phyloP scores from a whole-genome alignment of 139 green algal genomes.

The Picochlorum sp. region DNA sequence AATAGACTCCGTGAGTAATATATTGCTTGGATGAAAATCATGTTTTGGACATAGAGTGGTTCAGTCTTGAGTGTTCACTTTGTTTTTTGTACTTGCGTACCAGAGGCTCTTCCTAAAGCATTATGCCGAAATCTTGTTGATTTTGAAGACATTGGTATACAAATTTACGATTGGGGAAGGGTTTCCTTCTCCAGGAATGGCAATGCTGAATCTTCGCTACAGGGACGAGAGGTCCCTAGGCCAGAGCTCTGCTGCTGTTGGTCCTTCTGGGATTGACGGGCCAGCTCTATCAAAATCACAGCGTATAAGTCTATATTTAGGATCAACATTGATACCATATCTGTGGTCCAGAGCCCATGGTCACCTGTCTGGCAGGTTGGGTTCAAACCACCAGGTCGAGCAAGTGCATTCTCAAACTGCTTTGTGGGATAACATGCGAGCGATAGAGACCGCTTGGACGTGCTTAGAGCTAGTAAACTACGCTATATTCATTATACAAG shows the following conservation, averaged over 20 bases:
- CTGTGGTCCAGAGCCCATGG: constrained; percentile 29
- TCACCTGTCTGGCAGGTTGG: not conserved
- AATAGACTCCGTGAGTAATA: too few species aligned
- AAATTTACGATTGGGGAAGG: constrained; percentile 44
- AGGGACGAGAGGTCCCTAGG: constrained; percentile 56
- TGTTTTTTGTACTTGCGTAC: too few species aligned
- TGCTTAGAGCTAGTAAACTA: constrained; percentile 44
- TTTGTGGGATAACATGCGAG: constrained; percentile 20
- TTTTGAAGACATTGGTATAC: constrained; percentile 53
- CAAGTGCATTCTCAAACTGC: not conserved
- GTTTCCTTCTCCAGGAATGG: constrained; percentile 58
- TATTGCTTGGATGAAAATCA: too few species aligned
- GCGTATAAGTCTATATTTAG: constrained; percentile 30
- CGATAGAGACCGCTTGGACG: constrained; percentile 23
- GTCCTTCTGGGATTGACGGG: constrained; percentile 45
- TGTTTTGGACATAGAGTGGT: too few species aligned
- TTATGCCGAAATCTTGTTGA: constrained; percentile 42
- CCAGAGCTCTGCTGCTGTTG: not conserved
- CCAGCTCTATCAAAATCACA: constrained; percentile 40
- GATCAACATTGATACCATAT: constrained; percentile 51
- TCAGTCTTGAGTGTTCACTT: too few species aligned
- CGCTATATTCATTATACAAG: constrained; percentile 48
- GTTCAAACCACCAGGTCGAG: not conserved
- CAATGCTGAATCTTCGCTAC: constrained; percentile 83
- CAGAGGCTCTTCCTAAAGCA: constrained; percentile 54